Evolutionary conservation across 306 rosid species (phyloP).

Genomic region (Vicia villosa): DNA sequence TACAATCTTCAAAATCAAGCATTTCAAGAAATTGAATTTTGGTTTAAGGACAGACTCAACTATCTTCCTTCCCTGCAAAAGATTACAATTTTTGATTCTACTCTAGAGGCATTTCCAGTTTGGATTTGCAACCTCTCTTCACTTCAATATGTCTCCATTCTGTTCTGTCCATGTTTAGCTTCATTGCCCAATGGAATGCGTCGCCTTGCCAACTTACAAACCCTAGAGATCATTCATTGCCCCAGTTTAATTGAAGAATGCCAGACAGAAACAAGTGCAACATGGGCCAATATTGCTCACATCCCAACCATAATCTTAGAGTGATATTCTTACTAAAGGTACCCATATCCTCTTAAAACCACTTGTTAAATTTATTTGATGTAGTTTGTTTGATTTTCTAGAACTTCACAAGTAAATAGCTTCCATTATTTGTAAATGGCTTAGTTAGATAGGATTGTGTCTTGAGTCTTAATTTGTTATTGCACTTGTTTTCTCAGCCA

Average conservation of each 20-base stretch:
- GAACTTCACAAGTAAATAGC: not conserved
- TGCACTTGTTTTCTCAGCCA: no score
- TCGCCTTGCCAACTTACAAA: not conserved
- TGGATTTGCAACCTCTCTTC: not conserved
- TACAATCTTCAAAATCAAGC: not conserved
- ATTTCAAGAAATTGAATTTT: not conserved
- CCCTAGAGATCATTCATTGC: not conserved
- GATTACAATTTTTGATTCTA: not conserved
- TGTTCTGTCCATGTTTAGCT: not conserved
- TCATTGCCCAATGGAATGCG: not conserved
- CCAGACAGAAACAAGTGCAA: not conserved
- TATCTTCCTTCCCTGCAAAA: not conserved
- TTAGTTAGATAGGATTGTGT: no score
- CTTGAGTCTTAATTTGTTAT: no score
- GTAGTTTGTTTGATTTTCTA: not conserved
- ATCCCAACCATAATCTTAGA: not conserved
- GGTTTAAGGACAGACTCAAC: not conserved
- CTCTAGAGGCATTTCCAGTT: not conserved
- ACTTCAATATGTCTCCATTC: not conserved
- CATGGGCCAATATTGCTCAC: not conserved
- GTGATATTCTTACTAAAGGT: not conserved
- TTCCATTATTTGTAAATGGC: no score
- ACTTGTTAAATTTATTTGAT: no score
- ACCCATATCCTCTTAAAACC: no score
- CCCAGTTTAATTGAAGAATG: not conserved